Percentiles rank a stretch among this genome's conserved stretches.
phyloP scores from a whole-genome alignment of 2,329 filamentous ascomycete species.

The Nothopassalora personata region DNA sequence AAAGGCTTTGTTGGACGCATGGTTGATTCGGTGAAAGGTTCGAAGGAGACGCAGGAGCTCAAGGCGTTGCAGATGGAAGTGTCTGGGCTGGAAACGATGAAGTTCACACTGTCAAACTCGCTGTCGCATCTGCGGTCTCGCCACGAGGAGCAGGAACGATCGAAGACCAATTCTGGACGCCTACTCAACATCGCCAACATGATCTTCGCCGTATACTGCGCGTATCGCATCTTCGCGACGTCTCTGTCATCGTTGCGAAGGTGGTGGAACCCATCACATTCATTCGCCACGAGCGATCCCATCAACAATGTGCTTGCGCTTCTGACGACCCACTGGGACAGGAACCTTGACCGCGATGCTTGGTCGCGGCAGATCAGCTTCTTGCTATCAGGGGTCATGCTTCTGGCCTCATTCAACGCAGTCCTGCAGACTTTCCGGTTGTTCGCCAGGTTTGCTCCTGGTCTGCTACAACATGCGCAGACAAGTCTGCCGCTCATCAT shows the following conservation, averaged over 20 bases:
- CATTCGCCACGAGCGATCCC: slow-evolving; percentile 69
- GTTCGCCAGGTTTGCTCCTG: slow-evolving; percentile 68
- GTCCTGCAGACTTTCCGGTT: slow-evolving; percentile 81
- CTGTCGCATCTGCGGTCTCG: slow-evolving; percentile 59
- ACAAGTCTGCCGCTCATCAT: slow-evolving; percentile 74
- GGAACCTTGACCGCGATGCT: slow-evolving; percentile 70
- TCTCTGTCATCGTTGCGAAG: slow-evolving; percentile 63
- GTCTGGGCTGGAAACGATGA: slow-evolving; percentile 73
- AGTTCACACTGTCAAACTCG: slow-evolving; percentile 61
- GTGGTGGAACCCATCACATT: slow-evolving; percentile 36
- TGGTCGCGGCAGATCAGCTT: slow-evolving; percentile 86
- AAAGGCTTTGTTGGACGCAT: slow-evolving; percentile 67
- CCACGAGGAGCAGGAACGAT: slow-evolving; percentile 59
- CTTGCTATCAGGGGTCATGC: slow-evolving; percentile 73
- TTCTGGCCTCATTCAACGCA: slow-evolving; percentile 73
- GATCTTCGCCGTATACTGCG: slow-evolving; percentile 72
- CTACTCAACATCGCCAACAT: slow-evolving; percentile 60
- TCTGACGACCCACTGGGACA: slow-evolving; percentile 77
- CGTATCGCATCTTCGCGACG: slow-evolving; percentile 75
- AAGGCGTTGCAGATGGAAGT: slow-evolving; percentile 66
- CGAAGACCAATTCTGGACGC: slow-evolving; percentile 62
- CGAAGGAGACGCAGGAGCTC: slow-evolving; percentile 52
- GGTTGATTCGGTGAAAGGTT: slow-evolving; percentile 64
- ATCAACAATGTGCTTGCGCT: slow-evolving; percentile 78
- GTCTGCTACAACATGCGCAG: slow-evolving; percentile 66